phyloP scores from a whole-genome alignment of 2,329 filamentous ascomycete species.

The Ceratocystis alfenasii region DNA sequence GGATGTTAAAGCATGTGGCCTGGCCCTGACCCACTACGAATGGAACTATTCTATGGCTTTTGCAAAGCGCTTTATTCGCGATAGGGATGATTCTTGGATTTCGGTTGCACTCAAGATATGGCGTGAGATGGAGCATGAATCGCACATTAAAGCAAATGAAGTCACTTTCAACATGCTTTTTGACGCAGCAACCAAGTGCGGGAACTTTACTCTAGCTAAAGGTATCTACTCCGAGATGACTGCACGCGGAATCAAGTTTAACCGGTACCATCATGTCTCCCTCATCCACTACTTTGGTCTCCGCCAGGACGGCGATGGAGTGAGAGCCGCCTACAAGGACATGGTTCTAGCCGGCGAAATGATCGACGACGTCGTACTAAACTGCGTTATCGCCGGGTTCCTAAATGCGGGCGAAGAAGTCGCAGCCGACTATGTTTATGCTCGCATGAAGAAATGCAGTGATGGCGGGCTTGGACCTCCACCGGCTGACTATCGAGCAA shows the following conservation, averaged over 20 bases:
- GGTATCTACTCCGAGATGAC: conserved; percentile 76
- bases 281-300: conserved; percentile 77
- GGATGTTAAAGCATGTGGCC: conserved; percentile 64
- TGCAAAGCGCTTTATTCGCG: conserved; percentile 57
- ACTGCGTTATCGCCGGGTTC: conserved; percentile 71
- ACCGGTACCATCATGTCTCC: conserved; percentile 70
- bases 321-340: conserved; percentile 66
- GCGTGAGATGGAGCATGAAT: conserved; percentile 75
- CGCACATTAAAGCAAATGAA: conserved; percentile 51
- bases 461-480: conserved; percentile 22
- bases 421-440: conserved; percentile 69
- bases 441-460: conserved; percentile 63
- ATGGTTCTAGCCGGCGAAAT: conserved; percentile 79
- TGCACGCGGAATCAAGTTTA: conserved; percentile 52
- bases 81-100: conserved; percentile 15
- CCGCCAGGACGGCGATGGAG: conserved; percentile 56
- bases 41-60: conserved; percentile 82
- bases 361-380: conserved; percentile 75
- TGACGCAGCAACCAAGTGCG: conserved; percentile 72
- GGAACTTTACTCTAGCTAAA: conserved; percentile 72
- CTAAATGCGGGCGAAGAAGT: conserved; percentile 62
- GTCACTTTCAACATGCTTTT: conserved; percentile 94
- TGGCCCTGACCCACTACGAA: conserved; percentile 54
- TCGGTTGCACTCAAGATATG: conserved; percentile 60
- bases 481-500: conserved; percentile 35